These are phyloP conservation scores for Paraphaeosphaeria sporulosa DNA, from an alignment of 2,329 filamentous ascomycete genomes.

Conservation along the genomic window DNA sequence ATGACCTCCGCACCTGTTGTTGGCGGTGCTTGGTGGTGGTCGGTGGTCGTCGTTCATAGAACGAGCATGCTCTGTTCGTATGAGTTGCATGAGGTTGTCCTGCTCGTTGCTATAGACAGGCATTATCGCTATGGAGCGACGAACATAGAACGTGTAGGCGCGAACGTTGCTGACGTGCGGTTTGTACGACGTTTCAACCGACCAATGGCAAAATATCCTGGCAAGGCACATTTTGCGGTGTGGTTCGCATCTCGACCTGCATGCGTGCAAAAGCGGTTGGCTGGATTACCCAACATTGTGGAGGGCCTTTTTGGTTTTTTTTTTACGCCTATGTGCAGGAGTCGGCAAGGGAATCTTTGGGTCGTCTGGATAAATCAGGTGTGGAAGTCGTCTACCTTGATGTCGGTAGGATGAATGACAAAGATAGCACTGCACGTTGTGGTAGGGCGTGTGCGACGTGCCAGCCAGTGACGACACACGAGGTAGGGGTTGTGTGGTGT, in stretches of 20 bases:
- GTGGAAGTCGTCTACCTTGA: too few relatives aligned
- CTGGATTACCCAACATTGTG: too few relatives aligned
- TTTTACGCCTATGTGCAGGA: too few relatives aligned
- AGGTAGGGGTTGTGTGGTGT: background rate
- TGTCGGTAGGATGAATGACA: background rate
- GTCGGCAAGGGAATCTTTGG: too few relatives aligned
- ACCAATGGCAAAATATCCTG: too few relatives aligned
- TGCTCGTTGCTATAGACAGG: background rate
- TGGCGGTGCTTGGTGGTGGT: background rate
- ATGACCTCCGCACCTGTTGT: background rate
- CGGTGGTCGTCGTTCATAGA: background rate
- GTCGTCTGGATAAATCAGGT: too few relatives aligned
- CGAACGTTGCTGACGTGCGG: background rate
- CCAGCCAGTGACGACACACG: background rate
- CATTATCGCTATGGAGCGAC: too few relatives aligned
- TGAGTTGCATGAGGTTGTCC: background rate
- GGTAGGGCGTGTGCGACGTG: constrained; percentile 5
- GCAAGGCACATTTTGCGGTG: too few relatives aligned
- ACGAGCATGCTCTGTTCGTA: background rate
- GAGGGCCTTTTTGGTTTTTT: too few relatives aligned
- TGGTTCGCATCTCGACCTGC: too few relatives aligned
- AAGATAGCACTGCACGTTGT: background rate
- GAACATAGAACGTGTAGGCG: background rate
- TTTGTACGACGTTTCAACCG: too few relatives aligned
- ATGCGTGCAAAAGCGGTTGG: too few relatives aligned